Evolutionary conservation across 2,329 filamentous ascomycete genomes (phyloP), one percentile per base, ranked within the genome.

Genomic region (Aspergillus bombycis): DNA sequence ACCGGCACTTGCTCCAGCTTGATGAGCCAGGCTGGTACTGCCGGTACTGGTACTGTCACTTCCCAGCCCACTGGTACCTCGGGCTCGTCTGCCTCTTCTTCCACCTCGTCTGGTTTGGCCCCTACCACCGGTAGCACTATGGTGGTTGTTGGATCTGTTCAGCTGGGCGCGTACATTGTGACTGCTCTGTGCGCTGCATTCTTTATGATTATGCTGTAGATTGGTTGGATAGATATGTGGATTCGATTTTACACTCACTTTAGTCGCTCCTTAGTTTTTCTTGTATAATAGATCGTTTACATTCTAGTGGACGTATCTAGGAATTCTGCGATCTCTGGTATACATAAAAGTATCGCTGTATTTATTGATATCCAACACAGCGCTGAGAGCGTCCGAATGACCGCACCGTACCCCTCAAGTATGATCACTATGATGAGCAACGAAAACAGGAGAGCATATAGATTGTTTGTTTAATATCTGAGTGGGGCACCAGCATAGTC

Each of bases 181-280:
- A 74, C 76, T 58, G 80, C 81, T 41, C 61, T 80, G 50, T 68
- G 80, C 34, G 78, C 80, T 62, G 82, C 80, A 63, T 72, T 75
- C 50, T 79, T 78, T 62, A 83, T 83, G 80, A 75, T 83, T 65
- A 67, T 82, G 68, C 73, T 84, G 73, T 84, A 82, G 21, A 52
- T 32, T 4, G n/a, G 28, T 14, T 10, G 16, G 11, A n/a, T 21
- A 16, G 34, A 21, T 10, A 23, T 38, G 52, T 19, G 21, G 52
- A 21, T 26, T 32, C 34, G 16, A 3, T 34, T 10, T n/a, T 52
- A 11, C 7, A 38, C n/a, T 55, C 52, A 55, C 52, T 28, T 23
- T 55, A 55, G 52, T 55, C 32, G 6, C 52, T 55, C 52, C 6
- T 55, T 55, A 23, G 52, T 1, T 38, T n/a, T 41, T 41, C 34